phyloP scores from a whole-genome alignment of 2,329 filamentous ascomycete genomes.

The Bipolaris bicolor region DNA sequence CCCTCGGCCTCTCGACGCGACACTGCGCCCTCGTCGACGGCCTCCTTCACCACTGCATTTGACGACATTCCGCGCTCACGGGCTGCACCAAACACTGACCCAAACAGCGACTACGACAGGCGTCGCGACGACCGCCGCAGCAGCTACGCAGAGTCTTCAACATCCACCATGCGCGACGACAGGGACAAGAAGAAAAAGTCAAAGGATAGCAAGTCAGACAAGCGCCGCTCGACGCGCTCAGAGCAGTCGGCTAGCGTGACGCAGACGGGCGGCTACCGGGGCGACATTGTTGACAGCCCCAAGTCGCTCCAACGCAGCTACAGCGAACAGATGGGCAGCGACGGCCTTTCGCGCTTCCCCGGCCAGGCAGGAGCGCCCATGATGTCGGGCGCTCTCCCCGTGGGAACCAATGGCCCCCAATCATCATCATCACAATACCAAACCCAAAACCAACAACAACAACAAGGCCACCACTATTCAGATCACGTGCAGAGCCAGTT shows the following conservation, averaged over 20 bases:
- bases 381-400: constrained; percentile 44
- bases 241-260: constrained; percentile 36
- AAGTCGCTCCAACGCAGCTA: constrained; percentile 31
- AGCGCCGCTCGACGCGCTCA: constrained; percentile 40
- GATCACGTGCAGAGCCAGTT: constrained; percentile 62
- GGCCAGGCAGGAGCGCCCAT: constrained; percentile 42
- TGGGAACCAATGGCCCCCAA: constrained; percentile 26
- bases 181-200: constrained; percentile 38
- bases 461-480: constrained; percentile 2
- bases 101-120: constrained; percentile 37
- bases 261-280: constrained; percentile 38
- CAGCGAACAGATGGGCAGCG: constrained; percentile 38
- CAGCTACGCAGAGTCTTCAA: constrained; percentile 40
- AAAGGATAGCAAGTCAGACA: constrained; percentile 29
- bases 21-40: constrained; percentile 40
- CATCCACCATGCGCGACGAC: constrained; percentile 38
- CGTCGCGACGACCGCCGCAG: constrained; percentile 38
- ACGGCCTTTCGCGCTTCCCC: constrained; percentile 46
- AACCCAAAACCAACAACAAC: neutral
- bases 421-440: constrained; percentile 9
- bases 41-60: constrained; percentile 51
- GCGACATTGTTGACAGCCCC: constrained; percentile 42
- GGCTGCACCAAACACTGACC: constrained; percentile 7
- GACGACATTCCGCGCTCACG: constrained; percentile 38
- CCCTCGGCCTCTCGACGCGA: constrained; percentile 41